Conservation (phyloP, 306 rosid genomes). For the Benincasa hispida region DNA sequence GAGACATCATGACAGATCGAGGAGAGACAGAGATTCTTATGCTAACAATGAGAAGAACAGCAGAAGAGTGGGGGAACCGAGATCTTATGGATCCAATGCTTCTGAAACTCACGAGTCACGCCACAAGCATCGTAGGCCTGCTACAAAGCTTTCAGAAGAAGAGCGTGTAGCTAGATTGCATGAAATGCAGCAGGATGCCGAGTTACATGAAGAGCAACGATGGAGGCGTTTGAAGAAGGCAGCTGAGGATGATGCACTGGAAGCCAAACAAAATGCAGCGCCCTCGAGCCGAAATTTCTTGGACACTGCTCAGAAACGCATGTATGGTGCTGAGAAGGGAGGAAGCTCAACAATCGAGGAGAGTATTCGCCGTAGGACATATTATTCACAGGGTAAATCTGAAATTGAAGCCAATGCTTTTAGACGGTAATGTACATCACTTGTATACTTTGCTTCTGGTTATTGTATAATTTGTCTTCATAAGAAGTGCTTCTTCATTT, state of each 20-base stretch:
- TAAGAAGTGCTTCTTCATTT: not conserved
- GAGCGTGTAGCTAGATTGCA: constrained; percentile 71
- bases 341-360: constrained; percentile 87
- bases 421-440: constrained; percentile 34
- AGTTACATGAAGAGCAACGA: constrained; percentile 86
- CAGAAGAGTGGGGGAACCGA: constrained; percentile 22
- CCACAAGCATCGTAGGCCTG: constrained; percentile 36
- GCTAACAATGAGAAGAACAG: constrained; percentile 19
- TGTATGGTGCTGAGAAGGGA: constrained; percentile 75
- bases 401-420: constrained; percentile 59
- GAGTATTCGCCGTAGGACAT: constrained; percentile 88
- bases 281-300: constrained; percentile 55
- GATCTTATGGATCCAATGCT: constrained; percentile 16
- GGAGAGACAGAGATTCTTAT: constrained; percentile 23
- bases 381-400: constrained; percentile 68
- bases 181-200: constrained; percentile 92
- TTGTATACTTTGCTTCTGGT: not conserved
- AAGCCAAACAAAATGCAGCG: constrained; percentile 28
- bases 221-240: constrained; percentile 89
- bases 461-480: not conserved
- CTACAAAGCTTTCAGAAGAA: constrained; percentile 70
- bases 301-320: constrained; percentile 67
- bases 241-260: constrained; percentile 57
- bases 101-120: constrained; percentile 23
- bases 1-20: constrained; percentile 33